A percentile compares a stretch with the other conserved stretches of the same genome.
phyloP scores from a whole-genome alignment of 495 filamentous ascomycete species.

The Talaromyces trachyspermus region DNA sequence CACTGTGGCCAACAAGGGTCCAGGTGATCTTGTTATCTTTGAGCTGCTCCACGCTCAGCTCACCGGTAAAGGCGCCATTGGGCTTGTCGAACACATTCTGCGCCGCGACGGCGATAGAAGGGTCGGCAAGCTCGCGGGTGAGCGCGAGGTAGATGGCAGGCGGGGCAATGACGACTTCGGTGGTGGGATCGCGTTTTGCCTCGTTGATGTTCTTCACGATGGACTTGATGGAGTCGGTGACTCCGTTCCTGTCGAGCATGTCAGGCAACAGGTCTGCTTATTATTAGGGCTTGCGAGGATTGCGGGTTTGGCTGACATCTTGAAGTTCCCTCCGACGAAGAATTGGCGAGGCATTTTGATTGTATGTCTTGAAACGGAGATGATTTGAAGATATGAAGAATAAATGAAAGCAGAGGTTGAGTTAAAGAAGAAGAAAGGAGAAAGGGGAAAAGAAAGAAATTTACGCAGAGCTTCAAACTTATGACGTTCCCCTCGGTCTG shows the following conservation, averaged over 20 bases:
- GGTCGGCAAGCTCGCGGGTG: conserved; percentile 61
- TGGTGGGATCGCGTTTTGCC: conserved; percentile 45
- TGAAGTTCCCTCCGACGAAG: conserved; percentile 99
- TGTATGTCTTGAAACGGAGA: not conserved
- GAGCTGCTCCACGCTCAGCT: conserved; percentile 87
- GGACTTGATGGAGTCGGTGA: conserved; percentile 70
- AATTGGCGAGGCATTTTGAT: conserved; percentile 84
- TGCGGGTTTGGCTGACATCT: conserved; percentile 58
- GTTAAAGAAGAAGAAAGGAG: no score
- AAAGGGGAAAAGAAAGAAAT: no score
- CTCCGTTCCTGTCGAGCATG: conserved; percentile 68
- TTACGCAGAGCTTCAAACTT: no score
- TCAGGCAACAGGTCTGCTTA: not conserved
- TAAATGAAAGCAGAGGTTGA: no score
- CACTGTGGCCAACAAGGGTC: conserved; percentile 87
- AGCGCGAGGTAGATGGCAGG: conserved; percentile 85
- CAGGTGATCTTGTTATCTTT: conserved; percentile 80
- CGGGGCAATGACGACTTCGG: conserved; percentile 89
- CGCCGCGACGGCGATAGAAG: conserved; percentile 70
- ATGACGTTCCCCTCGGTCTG: no score
- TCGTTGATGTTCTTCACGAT: conserved; percentile 85
- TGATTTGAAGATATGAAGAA: not conserved
- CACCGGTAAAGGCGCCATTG: conserved; percentile 94
- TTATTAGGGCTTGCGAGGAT: conserved; percentile 12
- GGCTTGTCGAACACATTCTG: conserved; percentile 97